phyloP scores from a whole-genome alignment of 345 rosid species.

The Linum tenue region DNA sequence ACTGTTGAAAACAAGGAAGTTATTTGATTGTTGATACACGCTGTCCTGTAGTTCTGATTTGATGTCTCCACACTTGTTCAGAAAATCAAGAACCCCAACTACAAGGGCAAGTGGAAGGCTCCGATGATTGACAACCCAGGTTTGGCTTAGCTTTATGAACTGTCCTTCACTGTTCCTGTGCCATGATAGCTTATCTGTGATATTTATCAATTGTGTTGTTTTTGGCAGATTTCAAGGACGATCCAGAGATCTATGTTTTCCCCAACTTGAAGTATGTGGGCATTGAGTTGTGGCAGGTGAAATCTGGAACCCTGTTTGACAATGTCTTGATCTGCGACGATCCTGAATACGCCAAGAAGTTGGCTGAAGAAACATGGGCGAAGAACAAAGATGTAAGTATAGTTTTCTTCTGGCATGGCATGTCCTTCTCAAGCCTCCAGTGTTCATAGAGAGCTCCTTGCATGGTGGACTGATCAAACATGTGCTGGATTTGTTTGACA shows the following conservation, averaged over 20 bases:
- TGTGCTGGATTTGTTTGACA: constrained; percentile 13
- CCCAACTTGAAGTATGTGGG: constrained; percentile 94
- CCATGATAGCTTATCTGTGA: not conserved
- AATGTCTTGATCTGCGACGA: constrained; percentile 76
- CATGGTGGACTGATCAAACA: not conserved
- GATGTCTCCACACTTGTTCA: constrained; percentile 20
- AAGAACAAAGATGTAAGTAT: constrained; percentile 76
- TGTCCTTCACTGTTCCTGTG: not conserved
- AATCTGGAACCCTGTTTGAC: constrained; percentile 93
- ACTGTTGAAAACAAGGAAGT: constrained; percentile 1
- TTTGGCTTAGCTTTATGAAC: constrained; percentile 16
- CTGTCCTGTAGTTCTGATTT: not conserved
- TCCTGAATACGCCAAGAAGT: constrained; percentile 68
- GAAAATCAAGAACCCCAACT: constrained; percentile 94
- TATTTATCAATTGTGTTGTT: not conserved
- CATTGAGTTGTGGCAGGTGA: constrained; percentile 98
- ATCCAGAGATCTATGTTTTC: constrained; percentile 75
- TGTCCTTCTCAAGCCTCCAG: not conserved
- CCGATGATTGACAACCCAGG: constrained; percentile 99
- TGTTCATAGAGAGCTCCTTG: not conserved
- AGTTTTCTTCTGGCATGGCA: no score
- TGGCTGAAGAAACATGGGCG: constrained; percentile 95
- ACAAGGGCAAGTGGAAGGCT: constrained; percentile 96
- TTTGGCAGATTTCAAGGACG: constrained; percentile 83
- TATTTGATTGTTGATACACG: not conserved